Evolutionary conservation across 148 eudicot species (phyloP), one percentile per base, ranked within the genome.

Genomic region (Cornus controversa): DNA sequence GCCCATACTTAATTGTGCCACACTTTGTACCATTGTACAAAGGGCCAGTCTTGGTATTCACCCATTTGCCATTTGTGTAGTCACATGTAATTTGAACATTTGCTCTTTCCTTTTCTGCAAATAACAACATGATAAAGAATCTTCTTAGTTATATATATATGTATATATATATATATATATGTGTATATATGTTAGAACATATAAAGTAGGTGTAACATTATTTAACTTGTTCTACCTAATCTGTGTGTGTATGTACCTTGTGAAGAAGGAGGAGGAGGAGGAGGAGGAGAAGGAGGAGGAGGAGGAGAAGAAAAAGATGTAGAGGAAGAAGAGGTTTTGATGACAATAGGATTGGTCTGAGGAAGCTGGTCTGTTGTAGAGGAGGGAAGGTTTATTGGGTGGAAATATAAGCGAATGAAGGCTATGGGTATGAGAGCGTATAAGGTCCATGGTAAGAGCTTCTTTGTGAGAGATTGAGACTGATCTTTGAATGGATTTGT

Each of bases 61-160:
- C 84, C 97, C 97, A 92, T 77, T 82, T 74, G 10, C 97, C 97
- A 78, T 89, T 70, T 16, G 84, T 82, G 82, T 90, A 92, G 36
- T 92, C 92, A 81, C 97, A 92, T 24, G 75, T 60, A 27, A 80
- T 29, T 71, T 78, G 53, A 15, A 28, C 72, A 72, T 68, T 78
- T 60, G 20, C 72, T 67, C 57, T 85, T 70, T 29, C 76, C 18
- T 76, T 66, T 79, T 82, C 91, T 90, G 24, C 18, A 54, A 64
- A 31, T 75, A 79, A 26, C 15, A 85, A 71, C 67, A 24, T 31
- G 10, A 57, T 54, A 24, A 45, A 16, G 57, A 63, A 40, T 73
- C 78, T 62, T 79, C 62, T 70, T 23, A 60, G 15, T 45, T 11
- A 54, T 14, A 54, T 18, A 10, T 2, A 63, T 60, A 22, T 0